Conservation (phyloP, 2,329 filamentous ascomycete genomes). For the Pezizomycotina sp. region DNA sequence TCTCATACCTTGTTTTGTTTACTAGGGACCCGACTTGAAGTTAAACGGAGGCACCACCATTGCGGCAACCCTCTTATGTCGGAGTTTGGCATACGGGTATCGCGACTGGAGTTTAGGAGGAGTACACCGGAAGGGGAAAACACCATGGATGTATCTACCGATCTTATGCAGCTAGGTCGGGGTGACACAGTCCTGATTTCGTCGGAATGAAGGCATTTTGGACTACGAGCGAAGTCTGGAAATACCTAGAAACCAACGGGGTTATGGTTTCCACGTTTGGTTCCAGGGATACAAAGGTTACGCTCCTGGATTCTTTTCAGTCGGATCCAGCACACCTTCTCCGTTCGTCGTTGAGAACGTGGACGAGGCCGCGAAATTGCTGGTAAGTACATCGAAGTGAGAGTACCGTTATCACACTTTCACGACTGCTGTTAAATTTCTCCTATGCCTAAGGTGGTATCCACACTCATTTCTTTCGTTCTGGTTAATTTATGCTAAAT, state of each 20-base stretch:
- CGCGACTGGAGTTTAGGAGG: conserved; percentile 90
- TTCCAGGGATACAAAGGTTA: conserved; percentile 47
- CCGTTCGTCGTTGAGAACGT: conserved; percentile 60
- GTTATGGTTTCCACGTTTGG: conserved; percentile 80
- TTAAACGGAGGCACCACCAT: conserved; percentile 87
- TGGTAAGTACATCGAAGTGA: too few species aligned
- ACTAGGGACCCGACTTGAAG: conserved; percentile 38
- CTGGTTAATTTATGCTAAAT: conserved; percentile 2
- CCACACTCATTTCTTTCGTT: conserved; percentile 3
- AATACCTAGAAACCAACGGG: conserved; percentile 48
- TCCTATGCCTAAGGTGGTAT: neutral
- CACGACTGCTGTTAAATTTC: neutral
- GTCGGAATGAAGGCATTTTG: conserved; percentile 88
- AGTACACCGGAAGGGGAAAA: conserved; percentile 75
- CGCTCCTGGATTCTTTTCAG: conserved; percentile 83
- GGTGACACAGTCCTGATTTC: conserved; percentile 78
- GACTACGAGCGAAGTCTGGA: conserved; percentile 84
- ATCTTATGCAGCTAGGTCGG: conserved; percentile 80
- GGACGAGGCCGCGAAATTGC: conserved; percentile 68
- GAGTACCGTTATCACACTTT: conserved; percentile 68
- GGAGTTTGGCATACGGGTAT: conserved; percentile 82
- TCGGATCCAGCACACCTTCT: conserved; percentile 69
- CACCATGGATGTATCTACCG: conserved; percentile 85
- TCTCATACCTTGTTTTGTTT: neutral
- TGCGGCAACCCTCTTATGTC: conserved; percentile 84